phyloP scores from a whole-genome alignment of 805 yeast genomes.

The Kuraishia molischiana region DNA sequence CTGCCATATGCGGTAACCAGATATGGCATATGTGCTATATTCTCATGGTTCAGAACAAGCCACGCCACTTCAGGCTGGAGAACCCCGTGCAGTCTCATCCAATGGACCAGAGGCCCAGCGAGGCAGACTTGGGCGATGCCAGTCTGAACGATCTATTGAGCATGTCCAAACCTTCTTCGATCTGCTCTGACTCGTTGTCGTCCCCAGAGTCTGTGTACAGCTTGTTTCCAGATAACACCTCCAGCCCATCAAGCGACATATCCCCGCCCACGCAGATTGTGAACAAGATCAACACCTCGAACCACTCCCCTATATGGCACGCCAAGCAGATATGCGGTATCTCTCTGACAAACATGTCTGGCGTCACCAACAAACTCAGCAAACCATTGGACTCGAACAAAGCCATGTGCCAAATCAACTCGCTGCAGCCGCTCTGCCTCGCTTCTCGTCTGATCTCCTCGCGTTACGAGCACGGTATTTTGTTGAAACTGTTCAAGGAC shows the following conservation, averaged over 20 bases:
- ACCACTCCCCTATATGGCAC: conserved; percentile 25
- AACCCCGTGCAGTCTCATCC: conserved; percentile 5
- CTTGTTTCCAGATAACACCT: background rate
- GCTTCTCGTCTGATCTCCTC: conserved; percentile 17
- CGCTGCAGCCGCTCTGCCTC: conserved; percentile 15
- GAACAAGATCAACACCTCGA: background rate
- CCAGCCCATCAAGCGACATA: background rate
- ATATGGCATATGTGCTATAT: conserved; percentile 28
- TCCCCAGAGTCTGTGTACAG: background rate
- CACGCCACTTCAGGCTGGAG: conserved; percentile 21
- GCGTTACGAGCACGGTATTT: conserved; percentile 13
- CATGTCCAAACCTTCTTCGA: background rate
- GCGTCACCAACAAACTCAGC: background rate
- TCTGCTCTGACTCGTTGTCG: background rate
- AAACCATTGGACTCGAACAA: background rate
- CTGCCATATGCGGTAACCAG: conserved; percentile 27
- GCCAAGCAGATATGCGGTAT: conserved; percentile 29
- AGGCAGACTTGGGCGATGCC: background rate
- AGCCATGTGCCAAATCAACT: conserved; percentile 15
- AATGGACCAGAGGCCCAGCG: too few species aligned
- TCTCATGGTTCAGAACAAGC: conserved; percentile 27
- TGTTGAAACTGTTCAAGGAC: conserved; percentile 12
- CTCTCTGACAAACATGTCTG: conserved; percentile 11
- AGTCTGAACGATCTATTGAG: background rate
- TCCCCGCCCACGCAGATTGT: background rate